Percentiles rank a stretch among this genome's conserved stretches.
These are phyloP conservation scores for Papiliotrema nemorosa DNA, from an alignment of 1,284 basidiomycete genomes.

Conservation along the genomic window DNA sequence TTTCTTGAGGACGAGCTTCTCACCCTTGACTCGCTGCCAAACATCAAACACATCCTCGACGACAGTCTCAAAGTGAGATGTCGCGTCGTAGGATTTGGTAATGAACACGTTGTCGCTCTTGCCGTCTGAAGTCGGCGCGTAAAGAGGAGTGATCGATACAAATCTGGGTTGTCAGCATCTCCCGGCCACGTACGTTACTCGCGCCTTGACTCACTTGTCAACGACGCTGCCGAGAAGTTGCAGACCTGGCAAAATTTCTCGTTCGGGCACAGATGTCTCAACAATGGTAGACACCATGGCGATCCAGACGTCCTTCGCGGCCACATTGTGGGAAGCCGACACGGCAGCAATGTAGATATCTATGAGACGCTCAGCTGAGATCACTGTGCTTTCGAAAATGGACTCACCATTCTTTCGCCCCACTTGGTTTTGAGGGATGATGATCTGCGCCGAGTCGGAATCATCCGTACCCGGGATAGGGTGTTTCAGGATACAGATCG, in stretches of 20 bases:
- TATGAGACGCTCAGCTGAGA: slow-evolving; percentile 40
- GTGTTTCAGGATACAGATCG: slow-evolving; percentile 97
- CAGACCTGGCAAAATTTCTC: slow-evolving; percentile 87
- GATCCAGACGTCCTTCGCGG: slow-evolving; percentile 89
- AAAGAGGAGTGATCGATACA: slow-evolving; percentile 80
- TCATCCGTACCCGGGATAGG: slow-evolving; percentile 97
- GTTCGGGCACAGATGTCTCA: slow-evolving; percentile 89
- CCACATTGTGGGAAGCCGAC: slow-evolving; percentile 95
- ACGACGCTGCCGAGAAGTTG: slow-evolving; percentile 88
- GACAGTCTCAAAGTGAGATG: slow-evolving; percentile 97
- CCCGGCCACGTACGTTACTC: background rate
- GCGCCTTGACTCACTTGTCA: slow-evolving; percentile 72
- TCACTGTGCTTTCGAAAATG: background rate
- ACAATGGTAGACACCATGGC: slow-evolving; percentile 99
- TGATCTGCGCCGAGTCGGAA: slow-evolving; percentile 90
- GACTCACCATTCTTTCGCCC: slow-evolving; percentile 80
- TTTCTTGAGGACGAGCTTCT: slow-evolving; percentile 49
- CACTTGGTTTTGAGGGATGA: slow-evolving; percentile 99
- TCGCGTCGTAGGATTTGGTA: slow-evolving; percentile 96
- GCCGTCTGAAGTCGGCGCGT: slow-evolving; percentile 82
- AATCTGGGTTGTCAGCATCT: slow-evolving; percentile 59
- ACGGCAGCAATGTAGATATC: slow-evolving; percentile 99
- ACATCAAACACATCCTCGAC: slow-evolving; percentile 92
- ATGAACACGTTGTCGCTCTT: slow-evolving; percentile 80
- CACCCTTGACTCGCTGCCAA: slow-evolving; percentile 71